Evolutionary conservation across 352 stramenopile genomes (phyloP).

Genomic region (Phytopythium helicoides): DNA sequence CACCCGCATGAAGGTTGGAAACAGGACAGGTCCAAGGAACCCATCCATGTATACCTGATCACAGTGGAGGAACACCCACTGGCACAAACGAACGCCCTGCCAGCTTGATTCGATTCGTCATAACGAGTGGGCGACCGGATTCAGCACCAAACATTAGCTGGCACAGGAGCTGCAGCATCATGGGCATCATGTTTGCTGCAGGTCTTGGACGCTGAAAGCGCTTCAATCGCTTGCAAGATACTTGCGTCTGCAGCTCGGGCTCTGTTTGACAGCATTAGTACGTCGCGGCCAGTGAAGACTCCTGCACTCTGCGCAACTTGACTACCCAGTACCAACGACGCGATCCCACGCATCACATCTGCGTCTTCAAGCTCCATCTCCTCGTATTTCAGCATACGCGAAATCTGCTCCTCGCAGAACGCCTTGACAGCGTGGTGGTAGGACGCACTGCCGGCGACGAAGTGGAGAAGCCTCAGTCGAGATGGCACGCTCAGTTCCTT

Average conservation of each 20-base stretch:
- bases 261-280: constrained; percentile 42
- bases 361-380: constrained; percentile 40
- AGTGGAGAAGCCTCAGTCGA: constrained; percentile 42
- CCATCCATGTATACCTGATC: constrained; percentile 34
- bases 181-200: constrained; percentile 52
- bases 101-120: constrained; percentile 65
- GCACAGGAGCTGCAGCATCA: constrained; percentile 71
- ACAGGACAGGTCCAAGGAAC: constrained; percentile 63
- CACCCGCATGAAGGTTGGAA: constrained; percentile 60
- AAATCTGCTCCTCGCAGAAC: constrained; percentile 67
- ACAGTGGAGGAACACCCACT: constrained; percentile 60
- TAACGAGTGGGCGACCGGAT: constrained; percentile 34
- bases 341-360: constrained; percentile 30
- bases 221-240: constrained; percentile 46
- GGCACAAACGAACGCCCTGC: constrained; percentile 49
- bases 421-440: constrained; percentile 66
- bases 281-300: constrained; percentile 35
- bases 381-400: constrained; percentile 62
- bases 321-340: constrained; percentile 62
- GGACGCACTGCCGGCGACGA: constrained; percentile 54
- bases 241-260: constrained; percentile 51
- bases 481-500: constrained; percentile 45
- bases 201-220: constrained; percentile 52
- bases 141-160: constrained; percentile 76
- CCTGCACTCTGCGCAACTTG: constrained; percentile 39